Base-by-base conservation (phyloP, 208 protist species). In the Leishmania aethiopica region DNA sequence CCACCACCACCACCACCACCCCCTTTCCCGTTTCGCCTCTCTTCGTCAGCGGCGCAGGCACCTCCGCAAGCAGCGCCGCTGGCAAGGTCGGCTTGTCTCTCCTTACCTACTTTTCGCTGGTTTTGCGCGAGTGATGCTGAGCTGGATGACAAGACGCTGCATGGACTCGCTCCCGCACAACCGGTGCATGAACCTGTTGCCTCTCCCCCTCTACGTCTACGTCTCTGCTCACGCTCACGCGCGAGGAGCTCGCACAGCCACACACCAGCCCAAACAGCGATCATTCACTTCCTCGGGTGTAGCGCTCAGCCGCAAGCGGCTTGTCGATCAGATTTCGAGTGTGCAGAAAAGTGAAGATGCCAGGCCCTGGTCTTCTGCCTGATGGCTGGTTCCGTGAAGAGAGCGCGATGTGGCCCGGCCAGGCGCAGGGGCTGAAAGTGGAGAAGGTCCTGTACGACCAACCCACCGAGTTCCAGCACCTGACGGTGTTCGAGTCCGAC, bases 321-420 rank as follows among this genome's bases (percentile, higher is more conserved):
- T 55, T 45, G 15, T 8, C 13, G 25, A 15, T 11, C 1, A 72
- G 11, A 72, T 2, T 42, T 45, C 25, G 28, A 35, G 28, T 15
- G 17, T 11, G 28, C 32, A 72, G 19, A 10, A 6, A 7, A n/a
- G 22, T 25, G 22, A 17, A 74, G 28, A 94, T 95, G 91, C 90
- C 93, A 66, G 91, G 91, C 47, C 91, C 92, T 47, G 93, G 93
- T 81, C 88, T 96, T 71, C 82, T 92, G 72, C 67, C 88, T 35
- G 93, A 98, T 60, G 95, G 96, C 1, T 98, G 96, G 96, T 98
- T 98, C 80, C 92, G 94, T 82, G 96, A 98, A 83, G 89, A 94
- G 84, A 95, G 90, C 76, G 75, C 77, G 17, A 89, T 97, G 86
- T 98, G 96, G 96, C 96, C 96, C 67, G 96, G 95, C 25, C 95